Evolutionary conservation across 2,329 filamentous ascomycete genomes (phyloP), one percentile per base, ranked within the genome.

Genomic region (Apiospora malaysiana): DNA sequence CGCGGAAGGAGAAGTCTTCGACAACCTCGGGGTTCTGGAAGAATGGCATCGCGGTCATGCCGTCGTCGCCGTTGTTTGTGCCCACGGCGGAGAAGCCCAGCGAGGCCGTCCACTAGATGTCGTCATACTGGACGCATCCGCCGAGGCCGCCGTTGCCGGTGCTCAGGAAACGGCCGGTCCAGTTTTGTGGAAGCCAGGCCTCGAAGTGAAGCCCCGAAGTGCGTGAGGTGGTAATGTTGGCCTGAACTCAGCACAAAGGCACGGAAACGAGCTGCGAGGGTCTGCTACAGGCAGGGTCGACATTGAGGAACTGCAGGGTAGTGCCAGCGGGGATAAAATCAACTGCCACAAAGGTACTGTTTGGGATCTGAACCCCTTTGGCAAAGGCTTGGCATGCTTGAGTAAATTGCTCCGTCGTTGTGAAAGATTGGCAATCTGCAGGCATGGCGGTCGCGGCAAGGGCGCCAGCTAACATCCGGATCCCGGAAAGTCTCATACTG

Each of bases 171-270:
- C 86, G 82, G 1, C 83, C 81, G 1, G 80, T 82, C 79, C 86
- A 88, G 43, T 77, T 72, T 46, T 79, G 75, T 0, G 86, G 86
- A 47, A 87, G 81, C 85, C 85, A 87, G 1, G 82, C 79, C 73
- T 72, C 69, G 18, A 71, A 66, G 25, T 67, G 43, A 43, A 88
- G 84, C 68, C 82, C 81, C 16, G 85, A 85, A 12, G 32, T n/a
- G n/a, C 59, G 75, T 3, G 78, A 78, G 0, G 80, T 82, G 21
- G 75, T 70, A 2, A 80, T 73, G 14, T 69, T 69, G 68, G 79
- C 65, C 2, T 73, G 73, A 2, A 80, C 71, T 2, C 78, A 78
- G 68, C 78, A 80, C 1, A 81, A 27, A 56, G 78, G 69, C 5
- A 68, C 65, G 16, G 70, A n/a, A 12, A 76, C 69, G 1, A 70